Percentiles rank a stretch among this genome's conserved stretches.
Evolutionary conservation across 208 protist genomes (phyloP).

Genomic region (Trypanosoma platydactyli): DNA sequence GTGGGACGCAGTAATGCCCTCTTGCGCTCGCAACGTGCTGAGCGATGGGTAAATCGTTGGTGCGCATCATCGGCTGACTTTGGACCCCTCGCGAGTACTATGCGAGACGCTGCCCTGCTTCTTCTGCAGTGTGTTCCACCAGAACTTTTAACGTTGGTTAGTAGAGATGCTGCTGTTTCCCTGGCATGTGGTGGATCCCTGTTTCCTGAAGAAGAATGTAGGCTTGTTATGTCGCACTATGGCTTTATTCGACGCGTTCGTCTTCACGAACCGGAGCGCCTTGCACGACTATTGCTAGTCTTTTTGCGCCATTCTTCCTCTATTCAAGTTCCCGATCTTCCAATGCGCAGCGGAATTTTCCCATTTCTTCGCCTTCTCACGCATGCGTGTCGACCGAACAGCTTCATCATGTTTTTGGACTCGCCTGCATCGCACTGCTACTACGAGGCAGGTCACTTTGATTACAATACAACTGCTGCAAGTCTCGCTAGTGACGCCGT

Average conservation of each 20-base stretch:
- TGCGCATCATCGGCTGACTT: not conserved
- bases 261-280: constrained; percentile 14
- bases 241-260: constrained; percentile 23
- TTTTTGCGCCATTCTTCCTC: constrained; percentile 2
- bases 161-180: not conserved
- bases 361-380: constrained; percentile 24
- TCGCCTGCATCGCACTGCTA: constrained; percentile 27
- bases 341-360: constrained; percentile 21
- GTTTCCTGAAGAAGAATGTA: not conserved
- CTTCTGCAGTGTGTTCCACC: constrained; percentile 17
- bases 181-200: not conserved
- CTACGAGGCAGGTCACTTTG: constrained; percentile 10
- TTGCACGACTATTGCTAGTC: constrained; percentile 4
- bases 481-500: not conserved
- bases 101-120: constrained; percentile 1
- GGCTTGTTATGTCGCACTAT: constrained; percentile 5
- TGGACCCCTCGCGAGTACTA: not conserved
- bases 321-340: constrained; percentile 26
- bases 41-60: constrained; percentile 5
- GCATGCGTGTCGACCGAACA: constrained; percentile 33
- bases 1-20: constrained; percentile 1
- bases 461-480: constrained; percentile 19
- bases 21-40: not conserved
- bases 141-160: not conserved
- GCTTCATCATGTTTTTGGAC: constrained; percentile 32